Percentiles rank a stretch among this genome's conserved stretches.
Conservation (phyloP, 495 filamentous ascomycete species). For the Penicillium lividum region DNA sequence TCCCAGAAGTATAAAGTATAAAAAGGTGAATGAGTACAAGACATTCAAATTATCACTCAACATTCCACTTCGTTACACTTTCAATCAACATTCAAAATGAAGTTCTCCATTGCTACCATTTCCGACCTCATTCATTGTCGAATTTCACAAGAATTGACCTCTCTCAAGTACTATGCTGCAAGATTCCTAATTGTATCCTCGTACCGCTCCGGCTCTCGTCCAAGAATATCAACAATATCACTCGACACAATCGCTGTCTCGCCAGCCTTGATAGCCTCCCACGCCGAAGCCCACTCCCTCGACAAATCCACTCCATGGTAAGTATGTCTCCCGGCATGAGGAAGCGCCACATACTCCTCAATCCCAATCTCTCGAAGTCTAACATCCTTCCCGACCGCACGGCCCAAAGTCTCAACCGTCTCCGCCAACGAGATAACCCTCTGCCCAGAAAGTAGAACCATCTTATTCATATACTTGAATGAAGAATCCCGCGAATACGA, state of each 20-base stretch:
- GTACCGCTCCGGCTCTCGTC: conserved; percentile 39
- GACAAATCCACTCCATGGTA: conserved; percentile 32
- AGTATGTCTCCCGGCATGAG: conserved; percentile 30
- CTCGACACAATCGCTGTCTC: conserved; percentile 40
- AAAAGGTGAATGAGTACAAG: no score
- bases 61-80: not conserved
- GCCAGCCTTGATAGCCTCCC: conserved; percentile 43
- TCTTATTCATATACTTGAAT: conserved; percentile 37
- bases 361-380: conserved; percentile 37
- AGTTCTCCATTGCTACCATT: conserved; percentile 32
- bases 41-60: not conserved
- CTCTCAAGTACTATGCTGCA: not conserved
- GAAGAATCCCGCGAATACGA: conserved; percentile 22
- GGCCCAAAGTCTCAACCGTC: conserved; percentile 38
- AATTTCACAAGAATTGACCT: not conserved
- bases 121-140: conserved; percentile 18
- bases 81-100: conserved; percentile 25
- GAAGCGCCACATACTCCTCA: conserved; percentile 42
- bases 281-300: conserved; percentile 42
- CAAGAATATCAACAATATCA: conserved; percentile 37
- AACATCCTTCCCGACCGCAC: conserved; percentile 29
- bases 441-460: conserved; percentile 42
- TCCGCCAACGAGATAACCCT: conserved; percentile 40
- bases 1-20: no score
- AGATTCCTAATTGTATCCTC: conserved; percentile 29